Percentiles rank a stretch among this genome's conserved stretches.
Conservation (phyloP, 148 eudicot genomes). For the Vaccinium myrtillus region DNA sequence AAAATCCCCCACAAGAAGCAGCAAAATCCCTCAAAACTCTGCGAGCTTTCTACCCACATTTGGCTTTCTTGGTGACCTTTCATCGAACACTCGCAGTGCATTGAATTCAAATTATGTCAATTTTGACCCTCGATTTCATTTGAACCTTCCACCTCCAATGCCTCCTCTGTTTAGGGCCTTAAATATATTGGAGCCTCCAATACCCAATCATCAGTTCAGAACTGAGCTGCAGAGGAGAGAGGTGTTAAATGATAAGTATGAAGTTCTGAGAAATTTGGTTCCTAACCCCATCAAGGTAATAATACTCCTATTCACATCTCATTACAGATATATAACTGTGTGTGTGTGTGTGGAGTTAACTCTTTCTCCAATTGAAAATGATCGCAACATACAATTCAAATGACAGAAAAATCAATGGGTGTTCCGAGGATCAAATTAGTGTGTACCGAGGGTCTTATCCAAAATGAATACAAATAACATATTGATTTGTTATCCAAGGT, state of each 20-base stretch:
- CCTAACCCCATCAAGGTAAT: conserved; percentile 80
- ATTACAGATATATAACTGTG: too few relatives aligned
- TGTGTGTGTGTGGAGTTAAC: too few relatives aligned
- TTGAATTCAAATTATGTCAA: conserved; percentile 6
- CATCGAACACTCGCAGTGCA: background rate
- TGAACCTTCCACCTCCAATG: conserved; percentile 52
- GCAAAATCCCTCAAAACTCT: conserved; percentile 1
- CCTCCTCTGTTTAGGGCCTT: conserved; percentile 56
- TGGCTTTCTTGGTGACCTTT: conserved; percentile 27
- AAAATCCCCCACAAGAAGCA: conserved; percentile 20
- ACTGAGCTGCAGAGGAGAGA: conserved; percentile 78
- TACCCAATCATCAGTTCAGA: conserved; percentile 51
- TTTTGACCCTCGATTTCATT: conserved; percentile 53
- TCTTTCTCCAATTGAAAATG: background rate
- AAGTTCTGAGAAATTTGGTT: conserved; percentile 49
- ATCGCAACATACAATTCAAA: background rate
- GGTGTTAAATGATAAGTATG: conserved; percentile 54
- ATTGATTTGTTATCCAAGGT: background rate
- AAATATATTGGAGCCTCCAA: conserved; percentile 39
- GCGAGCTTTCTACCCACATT: conserved; percentile 17
- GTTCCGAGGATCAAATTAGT: background rate
- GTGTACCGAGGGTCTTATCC: background rate
- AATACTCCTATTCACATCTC: background rate
- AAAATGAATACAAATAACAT: too few relatives aligned
- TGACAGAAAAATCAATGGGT: background rate